Evolutionary conservation across 176 grass and related monocot genomes (phyloP).

Genomic region (Phoenix dactylifera): DNA sequence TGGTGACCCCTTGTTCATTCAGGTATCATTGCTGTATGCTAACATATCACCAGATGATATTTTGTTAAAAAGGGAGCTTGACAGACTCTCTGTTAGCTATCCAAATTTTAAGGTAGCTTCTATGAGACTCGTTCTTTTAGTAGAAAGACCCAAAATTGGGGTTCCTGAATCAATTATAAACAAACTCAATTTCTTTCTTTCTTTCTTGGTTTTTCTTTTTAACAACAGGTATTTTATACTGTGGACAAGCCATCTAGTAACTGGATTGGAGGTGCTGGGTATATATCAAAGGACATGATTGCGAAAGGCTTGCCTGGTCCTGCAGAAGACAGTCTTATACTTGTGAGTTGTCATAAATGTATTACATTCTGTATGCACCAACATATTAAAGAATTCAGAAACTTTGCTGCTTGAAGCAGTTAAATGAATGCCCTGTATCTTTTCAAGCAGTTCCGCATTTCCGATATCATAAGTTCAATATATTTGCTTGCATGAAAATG

Average conservation of each 20-base stretch:
- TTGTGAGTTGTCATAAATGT: conserved; percentile 43
- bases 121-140: background rate
- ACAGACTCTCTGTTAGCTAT: conserved; percentile 73
- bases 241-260: conserved; percentile 76
- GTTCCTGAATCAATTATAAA: too few relatives aligned
- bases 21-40: conserved; percentile 94
- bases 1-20: conserved; percentile 17
- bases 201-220: background rate
- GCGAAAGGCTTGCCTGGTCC: conserved; percentile 86
- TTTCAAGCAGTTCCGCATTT: too few relatives aligned
- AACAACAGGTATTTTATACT: conserved; percentile 83
- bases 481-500: too few relatives aligned
- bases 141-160: too few relatives aligned
- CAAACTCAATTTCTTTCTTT: background rate
- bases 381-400: too few relatives aligned
- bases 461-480: too few relatives aligned
- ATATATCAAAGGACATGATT: conserved; percentile 70
- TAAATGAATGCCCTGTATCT: too few relatives aligned
- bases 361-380: background rate
- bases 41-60: conserved; percentile 92
- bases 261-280: conserved; percentile 74
- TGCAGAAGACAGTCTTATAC: conserved; percentile 50
- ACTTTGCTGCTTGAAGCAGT: too few relatives aligned
- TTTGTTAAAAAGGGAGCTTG: conserved; percentile 82
- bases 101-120: conserved; percentile 93